Evolutionary conservation across 2,329 filamentous ascomycete species (phyloP).

Genomic region (Fusarium tuaranense): DNA sequence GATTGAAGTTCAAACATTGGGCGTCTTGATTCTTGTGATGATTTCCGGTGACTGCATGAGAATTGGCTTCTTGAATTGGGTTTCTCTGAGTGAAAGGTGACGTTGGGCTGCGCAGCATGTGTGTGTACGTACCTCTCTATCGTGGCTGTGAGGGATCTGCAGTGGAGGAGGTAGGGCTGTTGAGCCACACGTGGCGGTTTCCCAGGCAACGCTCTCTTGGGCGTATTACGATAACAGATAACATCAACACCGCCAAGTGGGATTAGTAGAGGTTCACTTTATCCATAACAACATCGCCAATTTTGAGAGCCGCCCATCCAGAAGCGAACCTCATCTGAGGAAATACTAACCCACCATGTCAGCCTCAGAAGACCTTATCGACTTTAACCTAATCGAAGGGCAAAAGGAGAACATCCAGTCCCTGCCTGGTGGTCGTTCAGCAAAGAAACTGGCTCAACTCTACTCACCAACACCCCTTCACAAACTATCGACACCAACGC

Average conservation of each 20-base stretch:
- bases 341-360: slow-evolving; percentile 57
- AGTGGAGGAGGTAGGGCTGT: not conserved
- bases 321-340: slow-evolving; percentile 30
- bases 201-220: slow-evolving; percentile 36
- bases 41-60: not conserved
- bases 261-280: slow-evolving; percentile 5
- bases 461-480: slow-evolving; percentile 76
- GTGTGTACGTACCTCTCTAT: not conserved
- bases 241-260: slow-evolving; percentile 33
- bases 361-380: slow-evolving; percentile 65
- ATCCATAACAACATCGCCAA: slow-evolving; percentile 26
- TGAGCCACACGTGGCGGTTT: slow-evolving; percentile 40
- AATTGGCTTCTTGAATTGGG: not conserved
- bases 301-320: slow-evolving; percentile 20
- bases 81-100: not conserved
- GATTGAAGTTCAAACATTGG: slow-evolving; percentile 31
- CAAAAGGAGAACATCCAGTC: slow-evolving; percentile 99
- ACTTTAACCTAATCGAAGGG: slow-evolving; percentile 93
- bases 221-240: slow-evolving; percentile 31
- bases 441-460: slow-evolving; percentile 85
- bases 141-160: not conserved
- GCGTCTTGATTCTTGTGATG: not conserved
- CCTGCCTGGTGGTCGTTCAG: slow-evolving; percentile 87
- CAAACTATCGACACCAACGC: slow-evolving; percentile 71
- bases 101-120: not conserved